A percentile compares a stretch with the other conserved stretches of the same genome.
Conservation (phyloP, 2,329 filamentous ascomycete species). For the Fusarium tuaranense region DNA sequence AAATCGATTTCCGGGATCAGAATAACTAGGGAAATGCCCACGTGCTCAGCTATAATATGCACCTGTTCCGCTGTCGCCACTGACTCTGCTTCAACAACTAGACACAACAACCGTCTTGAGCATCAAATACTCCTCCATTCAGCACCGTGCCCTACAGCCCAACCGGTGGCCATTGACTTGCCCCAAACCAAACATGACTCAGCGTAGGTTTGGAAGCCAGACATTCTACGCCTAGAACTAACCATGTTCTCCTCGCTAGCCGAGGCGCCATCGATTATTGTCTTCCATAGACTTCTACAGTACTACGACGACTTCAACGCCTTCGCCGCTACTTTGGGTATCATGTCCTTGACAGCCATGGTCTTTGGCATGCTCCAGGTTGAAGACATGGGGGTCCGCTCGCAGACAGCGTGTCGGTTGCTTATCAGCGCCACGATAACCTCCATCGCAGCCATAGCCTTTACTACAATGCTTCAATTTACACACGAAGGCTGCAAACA, state of each 20-base stretch:
- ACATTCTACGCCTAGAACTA: not conserved
- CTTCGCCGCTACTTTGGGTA: not conserved
- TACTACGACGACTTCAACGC: not conserved
- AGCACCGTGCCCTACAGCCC: not conserved
- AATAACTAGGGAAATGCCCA: not conserved
- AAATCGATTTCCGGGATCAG: not conserved
- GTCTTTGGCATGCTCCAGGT: not conserved
- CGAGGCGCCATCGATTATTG: not conserved
- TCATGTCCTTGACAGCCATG: not conserved
- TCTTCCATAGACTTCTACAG: not conserved
- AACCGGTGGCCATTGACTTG: not conserved
- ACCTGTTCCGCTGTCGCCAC: not conserved
- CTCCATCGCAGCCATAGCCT: not conserved
- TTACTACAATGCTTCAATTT: not conserved
- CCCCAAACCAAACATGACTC: not conserved
- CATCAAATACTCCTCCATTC: not conserved
- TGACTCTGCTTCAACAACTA: not conserved
- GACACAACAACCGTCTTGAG: not conserved
- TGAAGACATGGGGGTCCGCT: not conserved
- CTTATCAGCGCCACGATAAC: not conserved
- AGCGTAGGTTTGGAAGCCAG: not conserved
- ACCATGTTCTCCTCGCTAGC: not conserved
- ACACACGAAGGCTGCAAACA: not conserved
- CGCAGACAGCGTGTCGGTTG: not conserved
- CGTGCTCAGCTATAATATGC: not conserved